Base-by-base conservation (phyloP, 2,329 filamentous ascomycete genomes). In the Albifimbria verrucaria region DNA sequence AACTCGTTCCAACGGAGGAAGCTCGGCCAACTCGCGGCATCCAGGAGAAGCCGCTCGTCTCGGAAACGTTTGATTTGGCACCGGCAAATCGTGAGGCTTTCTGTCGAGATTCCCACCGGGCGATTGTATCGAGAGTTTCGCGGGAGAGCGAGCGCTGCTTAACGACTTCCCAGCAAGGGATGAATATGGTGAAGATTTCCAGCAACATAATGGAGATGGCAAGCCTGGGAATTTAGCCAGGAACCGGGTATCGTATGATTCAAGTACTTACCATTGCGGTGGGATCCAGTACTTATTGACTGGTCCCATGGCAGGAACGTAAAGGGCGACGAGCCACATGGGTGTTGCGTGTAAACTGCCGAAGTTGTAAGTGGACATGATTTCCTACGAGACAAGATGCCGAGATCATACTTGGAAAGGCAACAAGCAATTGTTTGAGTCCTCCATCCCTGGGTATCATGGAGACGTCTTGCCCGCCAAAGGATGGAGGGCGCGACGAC, bases 381-480 rank as follows among this genome's bases (percentile, higher is more conserved):
- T 25, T 23, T 11, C 1, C 0, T 5, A 11, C 6, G 5, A 39
- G 32, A 39, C 32, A 39, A 12, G 2, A 2, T 20, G 18, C 12
- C n/a, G 15, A 43, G 28, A 20, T 65, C 71, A 52, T 55, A 77
- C 73, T 69, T 71, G 36, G 75, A 69, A 51, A 77, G 57, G 46
- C 71, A 71, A 60, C 76, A 79, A 12, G 65, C 68, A 41, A 82
- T 80, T 12, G 83, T 88, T 62, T 87, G 84, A 2, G 79, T 61
- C 7, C 83, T 75, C 85, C 85, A 88, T 49, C 83, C 80, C 57
- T 85, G 80, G 2, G 82, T 83, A 59, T 88, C 85, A 25, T 74
- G 74, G 56, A 88, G 83, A n/a, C 76, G 70, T 24, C 83, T 76
- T 41, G 84, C 80, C 57, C 78, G 76, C 76, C 79, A 87, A 2